Base-by-base conservation (phyloP, 1,284 basidiomycete genomes). In the Puccinia triticina region DNA sequence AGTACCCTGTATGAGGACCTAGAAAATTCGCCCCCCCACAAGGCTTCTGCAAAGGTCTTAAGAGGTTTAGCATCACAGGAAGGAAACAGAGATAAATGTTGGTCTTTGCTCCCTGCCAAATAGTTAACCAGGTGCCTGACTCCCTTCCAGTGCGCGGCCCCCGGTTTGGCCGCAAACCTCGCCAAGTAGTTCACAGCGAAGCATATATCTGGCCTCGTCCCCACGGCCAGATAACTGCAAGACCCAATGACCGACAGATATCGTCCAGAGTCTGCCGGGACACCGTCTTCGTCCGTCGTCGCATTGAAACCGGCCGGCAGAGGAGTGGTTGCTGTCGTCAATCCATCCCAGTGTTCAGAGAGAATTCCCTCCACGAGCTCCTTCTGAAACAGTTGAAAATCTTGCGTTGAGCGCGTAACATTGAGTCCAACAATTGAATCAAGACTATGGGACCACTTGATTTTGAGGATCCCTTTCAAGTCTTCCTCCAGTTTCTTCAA, bases 191-290 rank as follows among this genome's bases (percentile, higher is more conserved):
- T 78, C 0, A 61, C 57, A 1, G 76, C 16, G 34, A n/a, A 67
- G 4, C 23, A 46, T 0, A 78, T 40, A 37, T 64, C 34, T 29
- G 59, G 59, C 34, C 34, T 18, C 5, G 59, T 64, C 8, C 29
- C 59, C 18, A 53, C 64, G 14, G 59, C 59, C 64, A 78, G 1
- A 50, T 78, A 78, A 23, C 57, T 67, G 2, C 67, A 48, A 10
- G 37, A 14, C 21, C 76, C 59, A 48, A 50, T 67, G 14, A 67
- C 46, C 0, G 76, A 78, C 23, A 78, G 16, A 67, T 64, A 64
- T 16, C 29, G 7, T 5, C 29, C 34, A 2, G 29, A 32, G 8
- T 64, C 18, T 2, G 4, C 18, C 7, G 59, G 12, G 18, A 16
- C 26, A 5, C 59, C 59, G 11, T 64, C 59, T 26, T 3, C 12